Evolutionary conservation across 805 yeast genomes (phyloP).

Genomic region (Candida oleophila): DNA sequence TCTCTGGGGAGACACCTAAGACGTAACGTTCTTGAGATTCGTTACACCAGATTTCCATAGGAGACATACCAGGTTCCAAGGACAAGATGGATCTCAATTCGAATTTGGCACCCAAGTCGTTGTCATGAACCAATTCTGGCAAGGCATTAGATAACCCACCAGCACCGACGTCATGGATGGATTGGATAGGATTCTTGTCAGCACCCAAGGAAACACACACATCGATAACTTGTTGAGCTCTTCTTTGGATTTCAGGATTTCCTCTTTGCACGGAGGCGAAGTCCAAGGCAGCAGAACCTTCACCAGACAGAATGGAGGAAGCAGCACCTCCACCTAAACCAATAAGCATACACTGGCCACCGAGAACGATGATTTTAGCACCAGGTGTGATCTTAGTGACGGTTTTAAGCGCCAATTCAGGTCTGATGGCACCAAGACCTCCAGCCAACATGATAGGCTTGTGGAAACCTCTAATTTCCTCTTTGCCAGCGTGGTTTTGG

Average conservation of each 20-base stretch:
- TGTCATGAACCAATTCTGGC: conserved; percentile 97
- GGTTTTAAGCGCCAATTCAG: conserved; percentile 85
- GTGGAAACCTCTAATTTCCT: conserved; percentile 92
- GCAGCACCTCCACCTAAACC: conserved; percentile 99
- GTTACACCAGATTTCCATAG: conserved; percentile 99
- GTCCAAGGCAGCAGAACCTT: conserved; percentile 93
- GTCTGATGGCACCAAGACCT: conserved; percentile 96
- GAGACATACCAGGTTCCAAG: conserved; percentile 97
- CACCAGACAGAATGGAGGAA: conserved; percentile 93
- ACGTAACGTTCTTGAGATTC: conserved; percentile 99
- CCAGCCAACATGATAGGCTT: conserved; percentile 99
- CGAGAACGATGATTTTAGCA: conserved; percentile 85
- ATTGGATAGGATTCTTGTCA: conserved; percentile 71
- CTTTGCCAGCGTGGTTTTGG: conserved; percentile 55
- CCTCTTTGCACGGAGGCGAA: conserved; percentile 99
- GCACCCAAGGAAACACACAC: conserved; percentile 83
- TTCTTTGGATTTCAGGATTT: conserved; percentile 98
- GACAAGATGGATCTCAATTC: conserved; percentile 88
- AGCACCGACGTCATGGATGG: conserved; percentile 98
- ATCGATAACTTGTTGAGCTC: conserved; percentile 97
- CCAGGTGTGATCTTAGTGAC: conserved; percentile 82
- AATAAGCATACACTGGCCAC: conserved; percentile 97
- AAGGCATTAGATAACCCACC: conserved; percentile 97
- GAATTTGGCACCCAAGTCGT: conserved; percentile 89
- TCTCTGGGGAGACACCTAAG: conserved; percentile 81